Percentiles rank a stretch among this genome's conserved stretches.
Conservation (phyloP, 208 protist genomes). For the Crithidia sp. region DNA sequence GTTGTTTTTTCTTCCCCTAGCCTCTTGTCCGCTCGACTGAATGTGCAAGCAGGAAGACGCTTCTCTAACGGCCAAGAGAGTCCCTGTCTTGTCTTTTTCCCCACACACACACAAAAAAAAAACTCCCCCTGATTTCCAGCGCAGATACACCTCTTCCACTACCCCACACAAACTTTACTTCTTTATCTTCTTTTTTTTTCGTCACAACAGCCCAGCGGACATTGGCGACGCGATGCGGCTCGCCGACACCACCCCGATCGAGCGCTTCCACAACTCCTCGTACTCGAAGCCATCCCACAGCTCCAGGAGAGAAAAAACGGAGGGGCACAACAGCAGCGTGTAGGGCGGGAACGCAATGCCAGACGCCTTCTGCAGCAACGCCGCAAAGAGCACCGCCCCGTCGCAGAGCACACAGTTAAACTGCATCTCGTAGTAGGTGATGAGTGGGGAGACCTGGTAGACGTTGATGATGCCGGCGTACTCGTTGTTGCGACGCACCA, state of each 20-base stretch:
- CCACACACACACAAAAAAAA: too few species aligned
- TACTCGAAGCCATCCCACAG: conserved; percentile 85
- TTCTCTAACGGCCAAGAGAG: too few species aligned
- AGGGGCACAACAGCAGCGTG: conserved; percentile 73
- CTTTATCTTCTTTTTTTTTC: background rate
- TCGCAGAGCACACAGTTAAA: conserved; percentile 60
- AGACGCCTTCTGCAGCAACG: conserved; percentile 42
- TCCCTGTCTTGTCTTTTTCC: too few species aligned
- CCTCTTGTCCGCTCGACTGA: too few species aligned
- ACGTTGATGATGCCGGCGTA: conserved; percentile 55
- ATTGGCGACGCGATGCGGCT: conserved; percentile 20
- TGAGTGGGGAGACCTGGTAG: conserved; percentile 67
- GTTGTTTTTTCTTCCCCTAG: too few species aligned
- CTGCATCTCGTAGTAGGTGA: conserved; percentile 81
- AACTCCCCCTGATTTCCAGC: too few species aligned
- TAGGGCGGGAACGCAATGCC: conserved; percentile 72
- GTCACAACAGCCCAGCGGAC: conserved; percentile 17
- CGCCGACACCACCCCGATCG: conserved; percentile 1
- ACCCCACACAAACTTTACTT: background rate
- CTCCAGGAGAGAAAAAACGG: conserved; percentile 75
- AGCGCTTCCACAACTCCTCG: conserved; percentile 40
- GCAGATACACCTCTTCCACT: too few species aligned
- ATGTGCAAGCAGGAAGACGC: too few species aligned
- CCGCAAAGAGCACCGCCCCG: conserved; percentile 62
- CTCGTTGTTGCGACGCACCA: conserved; percentile 41